Conservation (phyloP, 2,329 filamentous ascomycete species). For the Hypoxylon sp. region DNA sequence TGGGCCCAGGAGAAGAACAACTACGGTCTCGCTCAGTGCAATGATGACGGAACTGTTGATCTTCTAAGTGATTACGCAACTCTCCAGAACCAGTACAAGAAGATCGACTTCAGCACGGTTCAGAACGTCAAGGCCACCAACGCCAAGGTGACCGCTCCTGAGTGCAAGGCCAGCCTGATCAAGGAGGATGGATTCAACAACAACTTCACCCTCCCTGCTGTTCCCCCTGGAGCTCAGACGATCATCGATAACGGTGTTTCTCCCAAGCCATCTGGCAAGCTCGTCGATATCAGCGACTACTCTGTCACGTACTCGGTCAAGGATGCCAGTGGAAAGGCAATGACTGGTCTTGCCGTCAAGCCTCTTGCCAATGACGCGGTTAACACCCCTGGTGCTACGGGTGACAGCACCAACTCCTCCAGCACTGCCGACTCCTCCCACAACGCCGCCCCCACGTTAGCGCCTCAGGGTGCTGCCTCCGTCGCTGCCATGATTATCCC, state of each 20-base stretch:
- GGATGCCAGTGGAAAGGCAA: conserved; percentile 32
- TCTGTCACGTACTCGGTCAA: conserved; percentile 52
- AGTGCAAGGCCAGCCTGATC: conserved; percentile 77
- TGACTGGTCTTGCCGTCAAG: conserved; percentile 34
- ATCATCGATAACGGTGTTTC: conserved; percentile 83
- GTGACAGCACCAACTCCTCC: conserved; percentile 12
- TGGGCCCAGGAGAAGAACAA: conserved; percentile 78
- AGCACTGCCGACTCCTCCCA: conserved; percentile 4
- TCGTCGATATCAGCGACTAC: conserved; percentile 77
- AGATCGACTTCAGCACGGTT: conserved; percentile 78
- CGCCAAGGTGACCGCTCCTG: conserved; percentile 66
- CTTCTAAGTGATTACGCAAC: conserved; percentile 77
- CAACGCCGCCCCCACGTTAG: conserved; percentile 34
- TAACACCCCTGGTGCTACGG: conserved; percentile 31
- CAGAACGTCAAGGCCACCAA: conserved; percentile 71
- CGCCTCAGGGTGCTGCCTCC: conserved; percentile 35
- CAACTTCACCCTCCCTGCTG: conserved; percentile 81
- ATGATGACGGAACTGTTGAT: conserved; percentile 67
- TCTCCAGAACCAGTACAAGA: conserved; percentile 80
- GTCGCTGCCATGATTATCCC: conserved; percentile 41
- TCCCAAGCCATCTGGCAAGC: conserved; percentile 72
- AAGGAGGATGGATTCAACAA: conserved; percentile 75
- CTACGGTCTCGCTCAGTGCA: conserved; percentile 74
- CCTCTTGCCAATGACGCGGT: conserved; percentile 34
- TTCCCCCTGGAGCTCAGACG: conserved; percentile 75